These are phyloP conservation scores for Geoglossum glabrum DNA, from an alignment of 495 filamentous ascomycete species.

Conservation along the genomic window DNA sequence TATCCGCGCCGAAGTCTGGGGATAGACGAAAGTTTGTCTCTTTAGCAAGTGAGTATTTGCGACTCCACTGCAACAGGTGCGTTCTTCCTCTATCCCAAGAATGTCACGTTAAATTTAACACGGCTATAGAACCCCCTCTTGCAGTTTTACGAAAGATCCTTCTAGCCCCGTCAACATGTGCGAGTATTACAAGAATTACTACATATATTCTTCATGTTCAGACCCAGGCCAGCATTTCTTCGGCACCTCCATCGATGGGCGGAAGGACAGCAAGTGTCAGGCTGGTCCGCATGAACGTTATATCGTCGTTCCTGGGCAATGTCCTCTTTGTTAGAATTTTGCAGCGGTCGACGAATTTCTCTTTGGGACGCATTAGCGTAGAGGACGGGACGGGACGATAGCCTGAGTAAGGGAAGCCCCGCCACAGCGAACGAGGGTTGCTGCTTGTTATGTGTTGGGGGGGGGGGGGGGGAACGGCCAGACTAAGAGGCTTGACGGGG, in stretches of 20 bases:
- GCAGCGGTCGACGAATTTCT: not conserved
- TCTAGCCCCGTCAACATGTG: constrained; percentile 1
- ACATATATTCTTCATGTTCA: constrained; percentile 4
- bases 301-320: constrained; percentile 5
- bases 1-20: not conserved
- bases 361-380: not conserved
- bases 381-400: constrained; percentile 3
- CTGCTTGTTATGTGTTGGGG: not conserved
- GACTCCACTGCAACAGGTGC: not conserved
- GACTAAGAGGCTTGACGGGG: not conserved
- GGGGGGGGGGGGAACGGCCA: not conserved
- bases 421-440: not conserved
- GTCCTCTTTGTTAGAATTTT: constrained; percentile 5
- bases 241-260: constrained; percentile 5
- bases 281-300: constrained; percentile 4
- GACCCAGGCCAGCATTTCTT: constrained; percentile 7
- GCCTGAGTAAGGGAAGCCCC: not conserved
- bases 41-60: not conserved
- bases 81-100: not conserved
- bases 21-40: not conserved
- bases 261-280: not conserved
- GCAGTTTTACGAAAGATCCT: not conserved
- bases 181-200: constrained; percentile 4
- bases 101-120: not conserved
- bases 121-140: not conserved